Base-by-base conservation (phyloP, 148 eudicot genomes). In the Camellia granthamiana region DNA sequence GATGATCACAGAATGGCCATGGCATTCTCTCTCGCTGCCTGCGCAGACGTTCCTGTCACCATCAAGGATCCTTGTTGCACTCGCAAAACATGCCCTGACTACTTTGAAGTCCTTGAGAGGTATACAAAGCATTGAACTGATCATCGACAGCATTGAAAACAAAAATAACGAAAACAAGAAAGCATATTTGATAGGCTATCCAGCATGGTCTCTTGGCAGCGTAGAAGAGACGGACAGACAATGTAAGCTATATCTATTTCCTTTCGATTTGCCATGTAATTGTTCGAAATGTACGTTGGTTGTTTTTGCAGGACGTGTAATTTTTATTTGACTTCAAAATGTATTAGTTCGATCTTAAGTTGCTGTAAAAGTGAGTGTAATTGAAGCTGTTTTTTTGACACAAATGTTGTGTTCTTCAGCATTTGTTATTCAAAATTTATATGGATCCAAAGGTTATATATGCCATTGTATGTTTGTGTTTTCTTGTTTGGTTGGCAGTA, bases 1-100 rank as follows among this genome's bases (percentile, higher is more conserved):
- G 99, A 96, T 47, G 99, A 96, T 86, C 99, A 96, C 79, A 84
- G 99, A 51, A 96, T 96, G 99, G 99, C 99, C 58, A 96, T 96
- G 98, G 98, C 98, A 3, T 95, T 95, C 86, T 95, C 98, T 78
- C 87, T 95, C 70, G 98, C 98, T 56, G 97, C 98, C 51, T 95
- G 98, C 81, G 86, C 93, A 52, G 97, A 93, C 55, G 97, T 95
- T 82, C 97, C 97, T 0, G 99, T 96, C 73, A 96, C 99, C 77
- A 92, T 96, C 80, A 93, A 85, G 13, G 99, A 96, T 81, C 99
- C 98, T 1, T 86, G 92, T 23, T 96, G 99, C 88, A 96, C 98
- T 74, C 91, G 97, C 23, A 96, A 96, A 82, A 93, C 99, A 64
- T 96, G 93, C 92, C 99, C 99, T 0, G 90, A 92, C 82, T 96